Percentiles rank a stretch among this genome's conserved stretches.
These are phyloP conservation scores for Phytophthora fragariae DNA, from an alignment of 352 stramenopile species.

Conservation along the genomic window DNA sequence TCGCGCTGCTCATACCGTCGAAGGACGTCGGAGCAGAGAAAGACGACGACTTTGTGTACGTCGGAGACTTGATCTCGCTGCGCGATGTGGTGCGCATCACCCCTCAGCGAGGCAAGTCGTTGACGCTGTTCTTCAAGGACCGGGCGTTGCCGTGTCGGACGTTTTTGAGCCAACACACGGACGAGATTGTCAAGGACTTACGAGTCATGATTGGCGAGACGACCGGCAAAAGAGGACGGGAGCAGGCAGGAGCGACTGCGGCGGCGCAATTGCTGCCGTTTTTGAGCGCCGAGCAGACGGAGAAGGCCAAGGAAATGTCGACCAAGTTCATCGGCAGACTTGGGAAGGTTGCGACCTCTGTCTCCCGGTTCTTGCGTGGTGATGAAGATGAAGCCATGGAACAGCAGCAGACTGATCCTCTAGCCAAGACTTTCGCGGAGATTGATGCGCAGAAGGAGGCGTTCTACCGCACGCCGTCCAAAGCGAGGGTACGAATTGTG, in stretches of 20 bases:
- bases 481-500: constrained; percentile 50
- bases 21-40: constrained; percentile 18
- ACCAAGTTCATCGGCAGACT: constrained; percentile 83
- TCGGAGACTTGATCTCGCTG: constrained; percentile 70
- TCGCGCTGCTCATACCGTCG: constrained; percentile 60
- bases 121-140: constrained; percentile 86
- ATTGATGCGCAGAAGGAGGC: constrained; percentile 64
- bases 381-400: constrained; percentile 64
- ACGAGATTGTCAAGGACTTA: constrained; percentile 73
- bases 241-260: constrained; percentile 32
- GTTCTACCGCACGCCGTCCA: constrained; percentile 79
- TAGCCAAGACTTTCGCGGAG: constrained; percentile 55
- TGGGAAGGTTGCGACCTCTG: constrained; percentile 67
- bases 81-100: constrained; percentile 80
- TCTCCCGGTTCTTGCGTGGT: constrained; percentile 67
- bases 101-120: constrained; percentile 73
- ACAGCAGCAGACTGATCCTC: constrained; percentile 40
- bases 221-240: constrained; percentile 47
- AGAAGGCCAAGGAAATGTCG: constrained; percentile 85
- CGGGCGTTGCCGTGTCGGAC: constrained; percentile 66
- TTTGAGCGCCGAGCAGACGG: constrained; percentile 69
- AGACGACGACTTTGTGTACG: constrained; percentile 61
- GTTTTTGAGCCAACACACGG: constrained; percentile 75
- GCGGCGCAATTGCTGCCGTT: constrained; percentile 70
- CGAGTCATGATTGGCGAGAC: constrained; percentile 66